Evolutionary conservation across 768 basidiomycete species (phyloP).

Genomic region (Termitomyces sp.): DNA sequence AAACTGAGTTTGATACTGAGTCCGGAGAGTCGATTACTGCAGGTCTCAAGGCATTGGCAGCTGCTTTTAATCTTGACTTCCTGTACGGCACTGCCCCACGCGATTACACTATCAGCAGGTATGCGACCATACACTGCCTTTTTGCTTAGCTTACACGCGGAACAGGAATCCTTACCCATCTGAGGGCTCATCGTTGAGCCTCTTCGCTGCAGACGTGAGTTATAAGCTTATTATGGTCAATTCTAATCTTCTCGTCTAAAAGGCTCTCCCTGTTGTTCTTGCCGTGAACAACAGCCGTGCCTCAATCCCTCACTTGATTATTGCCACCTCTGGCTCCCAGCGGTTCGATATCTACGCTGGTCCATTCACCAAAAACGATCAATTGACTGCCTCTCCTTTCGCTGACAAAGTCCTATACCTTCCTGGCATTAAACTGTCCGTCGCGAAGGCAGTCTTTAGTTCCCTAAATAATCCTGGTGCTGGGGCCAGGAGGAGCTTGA

Average conservation of each 20-base stretch:
- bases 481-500: conserved; percentile 14
- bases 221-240: neutral
- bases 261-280: conserved; percentile 55
- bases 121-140: conserved; percentile 11
- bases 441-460: conserved; percentile 50
- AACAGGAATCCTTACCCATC: conserved; percentile 58
- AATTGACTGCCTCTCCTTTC: conserved; percentile 72
- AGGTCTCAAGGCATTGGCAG: conserved; percentile 47
- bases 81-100: conserved; percentile 71
- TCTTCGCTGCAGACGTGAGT: conserved; percentile 45
- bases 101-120: conserved; percentile 66
- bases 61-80: conserved; percentile 56
- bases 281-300: conserved; percentile 60
- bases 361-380: conserved; percentile 75
- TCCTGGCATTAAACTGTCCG: conserved; percentile 40
- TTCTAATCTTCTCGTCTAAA: neutral
- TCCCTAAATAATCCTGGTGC: conserved; percentile 36
- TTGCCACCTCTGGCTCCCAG: conserved; percentile 59
- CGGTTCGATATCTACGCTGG: conserved; percentile 67
- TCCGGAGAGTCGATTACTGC: conserved; percentile 47
- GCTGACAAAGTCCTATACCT: conserved; percentile 59
- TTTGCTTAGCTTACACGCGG: neutral
- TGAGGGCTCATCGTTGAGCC: conserved; percentile 51
- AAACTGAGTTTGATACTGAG: conserved; percentile 55
- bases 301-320: conserved; percentile 54